Conservation (phyloP, 2,329 filamentous ascomycete species). For the Fusarium redolens region DNA sequence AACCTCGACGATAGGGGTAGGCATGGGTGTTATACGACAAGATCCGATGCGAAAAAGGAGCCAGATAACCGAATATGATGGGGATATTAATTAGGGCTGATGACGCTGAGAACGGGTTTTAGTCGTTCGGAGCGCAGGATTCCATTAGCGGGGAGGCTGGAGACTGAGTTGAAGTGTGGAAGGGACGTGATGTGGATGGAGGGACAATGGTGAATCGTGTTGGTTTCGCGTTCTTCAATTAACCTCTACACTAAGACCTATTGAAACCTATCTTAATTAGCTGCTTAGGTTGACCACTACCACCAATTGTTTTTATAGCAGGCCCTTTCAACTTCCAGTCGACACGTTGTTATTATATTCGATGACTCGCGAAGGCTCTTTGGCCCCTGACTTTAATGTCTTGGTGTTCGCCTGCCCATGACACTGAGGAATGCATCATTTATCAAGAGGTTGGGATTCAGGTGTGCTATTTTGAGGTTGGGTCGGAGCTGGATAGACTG, state of each 20-base stretch:
- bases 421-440: slow-evolving; percentile 13
- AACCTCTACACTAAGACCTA: neutral
- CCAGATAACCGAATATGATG: neutral
- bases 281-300: neutral
- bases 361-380: neutral
- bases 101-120: slow-evolving; percentile 12
- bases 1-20: neutral
- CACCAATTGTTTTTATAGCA: neutral
- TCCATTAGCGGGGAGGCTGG: slow-evolving; percentile 34
- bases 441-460: slow-evolving; percentile 24
- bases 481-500: slow-evolving; percentile 17
- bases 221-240: slow-evolving; percentile 39
- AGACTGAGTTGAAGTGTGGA: slow-evolving; percentile 20
- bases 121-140: slow-evolving; percentile 4
- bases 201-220: slow-evolving; percentile 37
- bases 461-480: slow-evolving; percentile 24
- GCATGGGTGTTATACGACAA: slow-evolving; percentile 7
- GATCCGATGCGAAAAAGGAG: neutral
- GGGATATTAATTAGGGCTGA: slow-evolving; percentile 11
- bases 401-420: neutral
- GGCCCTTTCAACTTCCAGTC: neutral
- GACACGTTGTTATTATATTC: neutral
- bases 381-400: neutral
- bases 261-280: neutral
- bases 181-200: slow-evolving; percentile 13